These are phyloP conservation scores for Hyaloraphidium curvatum DNA, from an alignment of 192 early-diverging fungal species.

Conservation along the genomic window DNA sequence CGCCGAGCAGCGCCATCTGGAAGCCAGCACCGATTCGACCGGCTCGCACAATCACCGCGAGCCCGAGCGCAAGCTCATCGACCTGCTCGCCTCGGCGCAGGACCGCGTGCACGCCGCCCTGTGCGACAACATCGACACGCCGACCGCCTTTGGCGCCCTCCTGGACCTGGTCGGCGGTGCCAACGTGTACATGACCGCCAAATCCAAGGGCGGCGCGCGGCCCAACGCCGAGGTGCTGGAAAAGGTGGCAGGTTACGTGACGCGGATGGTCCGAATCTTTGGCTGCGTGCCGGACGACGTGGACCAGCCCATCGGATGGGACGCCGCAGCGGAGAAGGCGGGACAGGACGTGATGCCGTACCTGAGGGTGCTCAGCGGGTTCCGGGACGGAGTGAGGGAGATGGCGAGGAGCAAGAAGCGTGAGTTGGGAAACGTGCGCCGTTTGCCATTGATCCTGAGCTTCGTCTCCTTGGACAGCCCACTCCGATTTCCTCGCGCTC, in stretches of 20 bases:
- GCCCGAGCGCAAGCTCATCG: conserved; percentile 50
- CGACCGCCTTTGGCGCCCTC: conserved; percentile 56
- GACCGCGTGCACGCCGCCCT: conserved; percentile 59
- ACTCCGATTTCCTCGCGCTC: conserved; percentile 39
- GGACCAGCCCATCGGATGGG: too few species aligned
- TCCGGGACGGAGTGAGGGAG: conserved; percentile 72
- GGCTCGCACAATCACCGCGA: conserved; percentile 51
- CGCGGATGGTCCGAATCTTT: conserved; percentile 61
- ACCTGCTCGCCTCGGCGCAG: conserved; percentile 40
- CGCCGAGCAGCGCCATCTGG: conserved; percentile 24
- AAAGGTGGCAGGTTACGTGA: conserved; percentile 65
- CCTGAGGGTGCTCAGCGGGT: conserved; percentile 54
- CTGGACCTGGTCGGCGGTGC: conserved; percentile 54
- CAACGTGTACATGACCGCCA: conserved; percentile 59
- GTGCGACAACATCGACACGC: conserved; percentile 84
- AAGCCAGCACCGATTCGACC: conserved; percentile 29
- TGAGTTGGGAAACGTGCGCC: background rate
- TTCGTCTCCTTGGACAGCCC: background rate
- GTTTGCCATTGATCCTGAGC: too few species aligned
- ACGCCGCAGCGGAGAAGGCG: conserved; percentile 1
- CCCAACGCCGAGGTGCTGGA: conserved; percentile 47
- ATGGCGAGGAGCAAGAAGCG: conserved; percentile 36
- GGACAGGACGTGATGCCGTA: conserved; percentile 63
- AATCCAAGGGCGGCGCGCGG: conserved; percentile 22
- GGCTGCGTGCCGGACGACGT: conserved; percentile 20